Percentiles rank a stretch among this genome's conserved stretches.
phyloP scores from a whole-genome alignment of 495 filamentous ascomycete species.

The Pyrenopolyporus hunteri region DNA sequence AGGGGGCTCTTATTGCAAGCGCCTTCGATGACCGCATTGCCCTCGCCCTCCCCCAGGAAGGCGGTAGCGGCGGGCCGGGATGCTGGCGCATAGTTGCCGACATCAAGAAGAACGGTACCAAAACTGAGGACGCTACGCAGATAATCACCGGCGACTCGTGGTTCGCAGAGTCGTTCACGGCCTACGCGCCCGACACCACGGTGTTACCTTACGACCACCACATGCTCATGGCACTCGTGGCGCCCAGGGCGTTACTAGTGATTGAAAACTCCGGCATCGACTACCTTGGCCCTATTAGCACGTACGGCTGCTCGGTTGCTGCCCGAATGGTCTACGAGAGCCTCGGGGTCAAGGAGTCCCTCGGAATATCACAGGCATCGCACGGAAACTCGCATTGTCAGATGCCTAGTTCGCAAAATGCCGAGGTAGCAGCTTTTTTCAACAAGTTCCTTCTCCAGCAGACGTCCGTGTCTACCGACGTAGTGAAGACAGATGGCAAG shows the following conservation, averaged over 20 bases:
- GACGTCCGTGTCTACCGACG: slow-evolving; percentile 34
- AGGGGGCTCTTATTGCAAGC: slow-evolving; percentile 56
- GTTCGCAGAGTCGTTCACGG: slow-evolving; percentile 50
- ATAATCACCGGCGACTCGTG: slow-evolving; percentile 57
- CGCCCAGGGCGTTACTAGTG: slow-evolving; percentile 47
- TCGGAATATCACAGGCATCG: slow-evolving; percentile 42
- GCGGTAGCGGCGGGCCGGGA: slow-evolving; percentile 53
- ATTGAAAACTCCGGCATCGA: slow-evolving; percentile 54
- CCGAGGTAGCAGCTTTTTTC: slow-evolving; percentile 48
- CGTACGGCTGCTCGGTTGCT: slow-evolving; percentile 48
- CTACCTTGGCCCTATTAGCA: slow-evolving; percentile 51
- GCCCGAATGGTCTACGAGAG: slow-evolving; percentile 45
- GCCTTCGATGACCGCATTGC: slow-evolving; percentile 55
- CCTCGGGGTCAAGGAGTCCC: slow-evolving; percentile 33
- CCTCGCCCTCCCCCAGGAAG: slow-evolving; percentile 57
- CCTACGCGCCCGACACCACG: slow-evolving; percentile 32
- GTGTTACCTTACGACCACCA: slow-evolving; percentile 52
- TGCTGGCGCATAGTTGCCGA: slow-evolving; percentile 54
- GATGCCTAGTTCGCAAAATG: slow-evolving; percentile 46
- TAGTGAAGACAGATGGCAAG: slow-evolving; percentile 42
- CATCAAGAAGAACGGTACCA: slow-evolving; percentile 48
- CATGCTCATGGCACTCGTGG: slow-evolving; percentile 48
- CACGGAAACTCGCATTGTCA: slow-evolving; percentile 46
- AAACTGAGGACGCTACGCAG: slow-evolving; percentile 50
- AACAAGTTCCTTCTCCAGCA: slow-evolving; percentile 47